A percentile compares a stretch with the other conserved stretches of the same genome.
Conservation (phyloP, 192 early-diverging fungal genomes). For the Backusella luteola region DNA sequence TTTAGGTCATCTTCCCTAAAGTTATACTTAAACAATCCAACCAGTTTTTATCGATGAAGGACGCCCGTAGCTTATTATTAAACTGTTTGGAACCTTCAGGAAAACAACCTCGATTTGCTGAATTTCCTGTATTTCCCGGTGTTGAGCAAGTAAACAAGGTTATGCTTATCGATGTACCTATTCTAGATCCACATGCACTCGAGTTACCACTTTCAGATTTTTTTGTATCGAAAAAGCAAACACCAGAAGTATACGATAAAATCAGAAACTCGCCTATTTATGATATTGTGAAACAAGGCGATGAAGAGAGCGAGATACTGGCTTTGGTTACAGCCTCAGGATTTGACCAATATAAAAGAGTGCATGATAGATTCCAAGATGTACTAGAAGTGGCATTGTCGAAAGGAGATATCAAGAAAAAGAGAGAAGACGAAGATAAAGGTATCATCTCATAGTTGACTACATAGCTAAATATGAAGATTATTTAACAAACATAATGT, state of each 20-base stretch:
- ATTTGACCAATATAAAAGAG: conserved; percentile 7
- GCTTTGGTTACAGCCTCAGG: not conserved
- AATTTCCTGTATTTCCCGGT: not conserved
- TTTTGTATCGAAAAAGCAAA: not conserved
- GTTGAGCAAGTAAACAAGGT: not conserved
- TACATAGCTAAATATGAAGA: not conserved
- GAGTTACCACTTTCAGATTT: not conserved
- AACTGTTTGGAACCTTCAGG: not conserved
- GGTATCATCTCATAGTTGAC: not conserved
- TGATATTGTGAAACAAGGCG: not conserved
- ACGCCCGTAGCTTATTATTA: conserved; percentile 5
- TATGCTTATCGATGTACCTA: conserved; percentile 1
- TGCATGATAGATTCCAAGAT: conserved; percentile 23
- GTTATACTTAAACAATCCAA: not conserved
- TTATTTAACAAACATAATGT: not conserved
- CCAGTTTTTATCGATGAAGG: conserved; percentile 10
- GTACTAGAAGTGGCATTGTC: conserved; percentile 9
- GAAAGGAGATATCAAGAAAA: conserved; percentile 16
- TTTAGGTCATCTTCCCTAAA: not conserved
- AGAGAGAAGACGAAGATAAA: not conserved
- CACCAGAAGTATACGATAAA: conserved; percentile 1
- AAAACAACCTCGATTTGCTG: conserved; percentile 4
- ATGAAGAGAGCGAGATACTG: conserved; percentile 1
- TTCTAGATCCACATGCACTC: conserved; percentile 5
- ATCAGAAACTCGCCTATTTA: not conserved